Conservation (phyloP, 371 early-diverging fungal species). For the Chytridiales sp. region DNA sequence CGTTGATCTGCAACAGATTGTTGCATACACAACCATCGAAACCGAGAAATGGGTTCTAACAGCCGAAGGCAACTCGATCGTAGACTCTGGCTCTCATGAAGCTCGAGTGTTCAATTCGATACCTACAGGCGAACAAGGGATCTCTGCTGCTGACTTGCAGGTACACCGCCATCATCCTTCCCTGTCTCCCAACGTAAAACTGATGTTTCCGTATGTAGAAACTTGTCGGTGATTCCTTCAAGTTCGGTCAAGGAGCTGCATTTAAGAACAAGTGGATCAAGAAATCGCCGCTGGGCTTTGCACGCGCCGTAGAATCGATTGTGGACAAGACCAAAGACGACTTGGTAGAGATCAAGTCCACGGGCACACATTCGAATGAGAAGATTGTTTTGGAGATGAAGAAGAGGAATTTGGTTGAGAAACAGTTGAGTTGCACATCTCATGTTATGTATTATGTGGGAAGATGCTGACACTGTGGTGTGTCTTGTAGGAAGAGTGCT, state of each 20-base stretch:
- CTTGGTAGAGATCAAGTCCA: slow-evolving; percentile 63
- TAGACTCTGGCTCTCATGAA: slow-evolving; percentile 88
- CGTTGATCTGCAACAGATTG: slow-evolving; percentile 60
- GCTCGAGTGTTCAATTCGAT: slow-evolving; percentile 89
- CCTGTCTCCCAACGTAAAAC: neutral
- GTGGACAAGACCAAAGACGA: slow-evolving; percentile 82
- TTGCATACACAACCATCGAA: slow-evolving; percentile 78
- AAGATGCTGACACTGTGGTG: neutral
- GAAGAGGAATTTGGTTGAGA: slow-evolving; percentile 77
- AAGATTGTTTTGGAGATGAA: slow-evolving; percentile 80
- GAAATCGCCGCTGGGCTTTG: slow-evolving; percentile 68
- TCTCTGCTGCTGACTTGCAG: slow-evolving; percentile 76
- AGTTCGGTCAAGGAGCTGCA: slow-evolving; percentile 92
- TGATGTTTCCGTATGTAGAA: slow-evolving; percentile 46
- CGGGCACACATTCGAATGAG: slow-evolving; percentile 63
- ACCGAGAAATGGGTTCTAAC: slow-evolving; percentile 79
- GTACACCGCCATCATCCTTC: slow-evolving; percentile 37
- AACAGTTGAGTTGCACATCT: slow-evolving; percentile 18
- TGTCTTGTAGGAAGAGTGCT: slow-evolving; percentile 65
- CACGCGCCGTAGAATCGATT: slow-evolving; percentile 67
- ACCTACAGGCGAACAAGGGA: slow-evolving; percentile 77
- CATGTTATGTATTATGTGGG: neutral
- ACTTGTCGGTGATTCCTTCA: slow-evolving; percentile 66
- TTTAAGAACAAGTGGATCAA: slow-evolving; percentile 97
- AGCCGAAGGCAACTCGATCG: slow-evolving; percentile 83